Conservation (phyloP, 2,329 filamentous ascomycete genomes). For the Fusarium secorum region DNA sequence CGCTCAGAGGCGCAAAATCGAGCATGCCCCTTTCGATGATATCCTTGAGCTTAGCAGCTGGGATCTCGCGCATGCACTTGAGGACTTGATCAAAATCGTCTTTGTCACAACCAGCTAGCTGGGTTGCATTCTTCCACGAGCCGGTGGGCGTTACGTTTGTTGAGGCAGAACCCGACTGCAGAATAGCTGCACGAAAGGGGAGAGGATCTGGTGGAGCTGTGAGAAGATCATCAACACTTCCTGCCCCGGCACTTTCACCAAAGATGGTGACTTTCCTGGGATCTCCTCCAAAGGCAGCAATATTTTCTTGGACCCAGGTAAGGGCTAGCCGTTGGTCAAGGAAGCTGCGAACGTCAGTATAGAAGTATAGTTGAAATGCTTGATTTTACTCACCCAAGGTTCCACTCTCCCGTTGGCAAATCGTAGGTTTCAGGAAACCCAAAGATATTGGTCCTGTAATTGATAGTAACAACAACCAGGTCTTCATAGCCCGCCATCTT, state of each 20-base stretch:
- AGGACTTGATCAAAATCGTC: not conserved
- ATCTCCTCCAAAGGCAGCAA: conserved; percentile 57
- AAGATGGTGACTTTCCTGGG: conserved; percentile 57
- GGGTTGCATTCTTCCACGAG: conserved; percentile 28
- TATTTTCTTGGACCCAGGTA: conserved; percentile 59
- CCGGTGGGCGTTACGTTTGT: not conserved
- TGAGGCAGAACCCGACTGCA: conserved; percentile 37
- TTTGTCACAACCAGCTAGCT: conserved; percentile 14
- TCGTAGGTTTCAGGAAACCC: conserved; percentile 49
- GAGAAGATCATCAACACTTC: conserved; percentile 56
- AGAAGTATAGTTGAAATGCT: rapidly evolving
- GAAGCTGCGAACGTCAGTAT: not conserved
- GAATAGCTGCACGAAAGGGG: conserved; percentile 42
- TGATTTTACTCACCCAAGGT: conserved; percentile 31
- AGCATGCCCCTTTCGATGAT: conserved; percentile 30
- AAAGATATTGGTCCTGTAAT: conserved; percentile 55
- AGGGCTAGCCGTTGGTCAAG: conserved; percentile 55
- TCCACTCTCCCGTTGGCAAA: conserved; percentile 24
- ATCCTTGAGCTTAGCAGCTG: conserved; percentile 23
- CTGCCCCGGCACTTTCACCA: conserved; percentile 63
- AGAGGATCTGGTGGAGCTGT: conserved; percentile 39
- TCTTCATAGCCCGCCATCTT: conserved; percentile 53
- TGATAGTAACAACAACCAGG: conserved; percentile 56
- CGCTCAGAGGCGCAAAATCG: conserved; percentile 31
- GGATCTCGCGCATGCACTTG: conserved; percentile 37